Evolutionary conservation across 257 asterid species (phyloP), one percentile per base, ranked within the genome.

Genomic region (Datura wrightii): DNA sequence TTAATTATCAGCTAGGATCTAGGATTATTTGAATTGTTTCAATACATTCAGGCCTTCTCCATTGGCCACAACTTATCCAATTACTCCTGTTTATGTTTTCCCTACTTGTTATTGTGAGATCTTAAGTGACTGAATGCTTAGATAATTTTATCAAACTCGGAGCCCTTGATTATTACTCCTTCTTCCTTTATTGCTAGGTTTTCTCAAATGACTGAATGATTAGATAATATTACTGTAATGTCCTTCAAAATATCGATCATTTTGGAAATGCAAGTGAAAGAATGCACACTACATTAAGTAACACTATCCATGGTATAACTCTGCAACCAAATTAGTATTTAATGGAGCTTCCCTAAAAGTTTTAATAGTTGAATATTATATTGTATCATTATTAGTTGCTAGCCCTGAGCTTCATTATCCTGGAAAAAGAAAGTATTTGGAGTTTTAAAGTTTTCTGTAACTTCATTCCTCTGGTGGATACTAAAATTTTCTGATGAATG

Each of bases 371-470:
- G 80, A 46, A 72, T 39, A 39, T 63, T 11, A 0, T 19, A 70
- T 44, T 71, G 41, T 6, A n/a, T 46, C 56, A 44, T 10, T 44
- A 72, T 72, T 72, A 44, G 39, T 72, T 72, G 41, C 80, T 72
- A 72, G 19, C 10, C 58, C n/a, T 48, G 41, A 19, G 58, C 3
- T 72, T 72, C 59, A 46, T 72, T 67, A 67, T 19, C 58, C 41
- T 46, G 58, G 80, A 46, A 19, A 44, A 24, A 72, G 37, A 19
- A 1, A 19, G 58, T 46, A 72, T 19, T 72, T 72, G 41, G n/a
- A 46, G 41, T 19, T 71, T 1, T 41, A 7, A 69, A 39, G 34
- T 69, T 70, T 41, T n/a, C 14, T 9, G 48, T 0, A 19, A 58
- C 34, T 58, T 58, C 65, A 58, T 3, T 34, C 34, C 5, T 10